These are phyloP conservation scores for Oryza glumipatula DNA, from an alignment of 176 grass and related monocot species.

Conservation along the genomic window DNA sequence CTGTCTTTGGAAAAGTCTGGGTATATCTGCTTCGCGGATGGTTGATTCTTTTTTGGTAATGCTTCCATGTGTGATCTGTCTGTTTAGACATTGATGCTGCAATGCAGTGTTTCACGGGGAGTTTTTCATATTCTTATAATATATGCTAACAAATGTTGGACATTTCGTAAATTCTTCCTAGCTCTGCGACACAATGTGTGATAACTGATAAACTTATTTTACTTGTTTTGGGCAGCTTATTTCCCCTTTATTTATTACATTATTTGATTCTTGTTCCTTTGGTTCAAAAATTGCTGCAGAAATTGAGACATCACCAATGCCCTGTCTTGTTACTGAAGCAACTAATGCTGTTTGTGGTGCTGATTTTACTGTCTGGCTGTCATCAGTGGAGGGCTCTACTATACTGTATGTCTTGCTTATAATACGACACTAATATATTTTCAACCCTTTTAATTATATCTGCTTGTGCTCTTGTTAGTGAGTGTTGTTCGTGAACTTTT, in stretches of 20 bases:
- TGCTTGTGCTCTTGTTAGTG: conserved; percentile 42
- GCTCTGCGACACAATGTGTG: not conserved
- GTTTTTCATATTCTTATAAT: conserved; percentile 18
- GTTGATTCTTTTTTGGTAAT: not conserved
- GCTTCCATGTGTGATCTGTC: not conserved
- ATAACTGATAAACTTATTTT: conserved; percentile 5
- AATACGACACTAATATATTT: conserved; percentile 12
- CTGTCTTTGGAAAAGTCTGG: not conserved
- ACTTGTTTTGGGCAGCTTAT: not conserved
- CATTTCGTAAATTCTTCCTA: conserved; percentile 3
- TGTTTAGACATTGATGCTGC: not conserved
- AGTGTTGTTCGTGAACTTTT: conserved; percentile 43
- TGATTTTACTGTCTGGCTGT: conserved; percentile 96
- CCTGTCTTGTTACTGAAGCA: conserved; percentile 75
- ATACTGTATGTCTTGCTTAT: conserved; percentile 76
- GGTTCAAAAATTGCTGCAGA: conserved; percentile 62
- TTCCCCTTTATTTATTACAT: not conserved
- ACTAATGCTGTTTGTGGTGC: conserved; percentile 74
- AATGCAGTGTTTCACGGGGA: not conserved
- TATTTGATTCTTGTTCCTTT: conserved; percentile 18
- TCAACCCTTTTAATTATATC: conserved; percentile 36
- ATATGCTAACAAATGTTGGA: not conserved
- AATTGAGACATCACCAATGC: conserved; percentile 72
- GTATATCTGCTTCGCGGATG: not conserved
- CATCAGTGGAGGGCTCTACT: conserved; percentile 87